Conservation (phyloP, 2,329 filamentous ascomycete genomes). For the Cytospora chrysosperma region DNA sequence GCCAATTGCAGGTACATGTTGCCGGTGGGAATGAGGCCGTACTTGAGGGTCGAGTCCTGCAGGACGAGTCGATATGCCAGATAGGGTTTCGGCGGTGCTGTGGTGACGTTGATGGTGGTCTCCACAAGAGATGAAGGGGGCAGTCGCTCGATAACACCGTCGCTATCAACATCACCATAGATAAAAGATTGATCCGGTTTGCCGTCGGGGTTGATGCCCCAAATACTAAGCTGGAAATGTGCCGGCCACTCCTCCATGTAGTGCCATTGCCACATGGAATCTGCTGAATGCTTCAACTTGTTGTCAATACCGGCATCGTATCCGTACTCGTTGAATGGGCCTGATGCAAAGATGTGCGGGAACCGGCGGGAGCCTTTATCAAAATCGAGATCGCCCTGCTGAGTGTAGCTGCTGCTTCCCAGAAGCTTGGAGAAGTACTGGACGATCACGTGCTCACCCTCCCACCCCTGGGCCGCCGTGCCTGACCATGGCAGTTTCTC, state of each 20-base stretch:
- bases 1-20: slow-evolving; percentile 51
- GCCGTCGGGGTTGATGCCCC: slow-evolving; percentile 63
- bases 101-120: slow-evolving; percentile 57
- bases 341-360: slow-evolving; percentile 61
- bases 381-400: slow-evolving; percentile 54
- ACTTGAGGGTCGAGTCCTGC: slow-evolving; percentile 53
- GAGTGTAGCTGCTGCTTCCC: slow-evolving; percentile 60
- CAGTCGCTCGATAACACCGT: slow-evolving; percentile 60
- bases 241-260: slow-evolving; percentile 64
- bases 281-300: slow-evolving; percentile 44
- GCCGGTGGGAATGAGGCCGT: slow-evolving; percentile 53
- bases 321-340: slow-evolving; percentile 60
- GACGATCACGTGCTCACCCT: slow-evolving; percentile 60
- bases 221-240: slow-evolving; percentile 59
- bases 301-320: slow-evolving; percentile 59
- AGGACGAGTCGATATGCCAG: slow-evolving; percentile 54
- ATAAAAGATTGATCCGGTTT: slow-evolving; percentile 58
- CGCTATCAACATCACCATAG: slow-evolving; percentile 59
- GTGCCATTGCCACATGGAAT: slow-evolving; percentile 55
- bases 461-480: slow-evolving; percentile 54
- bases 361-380: slow-evolving; percentile 46
- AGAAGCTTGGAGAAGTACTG: slow-evolving; percentile 60
- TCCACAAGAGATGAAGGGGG: slow-evolving; percentile 55
- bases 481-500: slow-evolving; percentile 54
- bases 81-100: slow-evolving; percentile 50